Percentiles rank a stretch among this genome's conserved stretches.
Evolutionary conservation across 1,284 basidiomycete genomes (phyloP).

Genomic region (Schizophyllum amplum): DNA sequence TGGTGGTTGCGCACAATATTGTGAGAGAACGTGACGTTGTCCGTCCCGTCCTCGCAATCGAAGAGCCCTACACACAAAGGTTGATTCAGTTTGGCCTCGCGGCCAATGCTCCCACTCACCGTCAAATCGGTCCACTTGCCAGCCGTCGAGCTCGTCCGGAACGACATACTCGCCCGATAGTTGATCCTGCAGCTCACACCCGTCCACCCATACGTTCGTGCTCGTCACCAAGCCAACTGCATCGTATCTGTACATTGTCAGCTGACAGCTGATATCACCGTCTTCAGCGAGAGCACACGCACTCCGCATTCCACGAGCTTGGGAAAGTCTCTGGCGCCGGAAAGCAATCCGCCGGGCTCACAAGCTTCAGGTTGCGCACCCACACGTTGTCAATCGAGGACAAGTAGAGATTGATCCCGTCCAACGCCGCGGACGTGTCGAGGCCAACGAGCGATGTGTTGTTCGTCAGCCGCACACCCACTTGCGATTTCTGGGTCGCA

Average conservation of each 20-base stretch:
- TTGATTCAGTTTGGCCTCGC: neutral
- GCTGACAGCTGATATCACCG: neutral
- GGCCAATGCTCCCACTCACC: constrained; percentile 1
- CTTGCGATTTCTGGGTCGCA: constrained; percentile 13
- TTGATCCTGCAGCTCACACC: constrained; percentile 12
- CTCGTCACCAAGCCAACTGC: constrained; percentile 10
- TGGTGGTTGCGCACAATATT: constrained; percentile 15
- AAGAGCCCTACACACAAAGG: constrained; percentile 6
- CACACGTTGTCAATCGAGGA: constrained; percentile 13
- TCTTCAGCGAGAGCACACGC: neutral
- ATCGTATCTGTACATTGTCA: constrained; percentile 5
- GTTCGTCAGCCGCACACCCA: constrained; percentile 11
- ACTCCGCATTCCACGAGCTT: constrained; percentile 11
- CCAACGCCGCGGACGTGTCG: constrained; percentile 10
- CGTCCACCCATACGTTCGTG: constrained; percentile 14
- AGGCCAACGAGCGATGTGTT: constrained; percentile 13
- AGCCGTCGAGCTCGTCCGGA: constrained; percentile 11
- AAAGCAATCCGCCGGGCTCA: constrained; percentile 13
- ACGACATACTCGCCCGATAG: constrained; percentile 10
- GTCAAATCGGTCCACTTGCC: constrained; percentile 14
- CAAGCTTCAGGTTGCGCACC: constrained; percentile 14
- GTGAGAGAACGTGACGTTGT: constrained; percentile 16
- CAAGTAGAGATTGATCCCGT: constrained; percentile 13
- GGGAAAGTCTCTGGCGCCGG: constrained; percentile 14
- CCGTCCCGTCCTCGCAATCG: constrained; percentile 13